Evolutionary conservation across 106 monocot species (phyloP), one percentile per base, ranked within the genome.

Genomic region (Allium cepa): DNA sequence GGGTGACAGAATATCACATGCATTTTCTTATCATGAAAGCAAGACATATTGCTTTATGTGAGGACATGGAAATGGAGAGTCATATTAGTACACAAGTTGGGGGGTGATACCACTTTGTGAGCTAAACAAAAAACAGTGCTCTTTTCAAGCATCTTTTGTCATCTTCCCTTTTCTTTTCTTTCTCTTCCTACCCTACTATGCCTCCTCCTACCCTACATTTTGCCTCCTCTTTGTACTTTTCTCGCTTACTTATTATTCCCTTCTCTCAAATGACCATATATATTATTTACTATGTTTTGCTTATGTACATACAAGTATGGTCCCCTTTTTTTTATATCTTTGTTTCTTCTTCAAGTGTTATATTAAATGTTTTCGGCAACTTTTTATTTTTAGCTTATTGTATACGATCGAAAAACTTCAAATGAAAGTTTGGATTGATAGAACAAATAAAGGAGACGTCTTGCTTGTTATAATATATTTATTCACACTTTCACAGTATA

Each of bases 1-100:
- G 68, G 70, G 72, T 78, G 82, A 68, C 78, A 82, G 78, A 52
- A 70, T 13, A 47, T 82, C 82, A 82, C 82, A 82, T 82, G 82
- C 59, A 46, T 62, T 67, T 36, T 62, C 68, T 78, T 61, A 59
- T 79, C 64, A 50, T 52, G 50, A 53, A 50, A 61, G 65, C 45
- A 63, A 66, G 58, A 60, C 71, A 49, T 62, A 46, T 72, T 79
- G 60, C 48, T 18, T 49, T 49, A 57, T 64, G 55, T 64, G 66
- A 74, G 74, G 49, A 57, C 67, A 74, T 26, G 48, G 59, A 50
- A 26, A 1, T 36, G 36, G 36, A 36, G 36, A 36, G 28, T 13
- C 7, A 45, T 10, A 15, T 11, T 10, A 49, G 13, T 8, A 28
- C 28, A 60, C 60, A 18, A 27, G 27, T 22, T 9, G 13, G 58